These are phyloP conservation scores for Periconia digitata DNA, from an alignment of 2,329 filamentous ascomycete genomes.

Conservation along the genomic window DNA sequence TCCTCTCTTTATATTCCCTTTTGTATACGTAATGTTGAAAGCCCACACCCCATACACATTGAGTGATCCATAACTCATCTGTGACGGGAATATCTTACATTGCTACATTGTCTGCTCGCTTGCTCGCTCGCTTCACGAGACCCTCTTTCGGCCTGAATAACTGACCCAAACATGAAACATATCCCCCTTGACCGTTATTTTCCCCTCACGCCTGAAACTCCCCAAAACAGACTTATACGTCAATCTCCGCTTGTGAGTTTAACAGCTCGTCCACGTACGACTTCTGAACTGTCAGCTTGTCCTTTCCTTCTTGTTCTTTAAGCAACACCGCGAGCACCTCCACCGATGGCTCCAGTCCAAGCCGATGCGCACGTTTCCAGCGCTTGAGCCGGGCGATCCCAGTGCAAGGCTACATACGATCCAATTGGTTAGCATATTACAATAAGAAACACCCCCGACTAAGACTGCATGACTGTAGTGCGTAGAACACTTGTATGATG, in stretches of 20 bases:
- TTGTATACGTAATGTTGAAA: no score
- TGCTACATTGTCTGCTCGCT: no score
- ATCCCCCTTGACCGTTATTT: no score
- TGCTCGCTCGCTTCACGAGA: no score
- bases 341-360: slow-evolving; percentile 85
- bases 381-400: slow-evolving; percentile 79
- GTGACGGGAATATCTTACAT: no score
- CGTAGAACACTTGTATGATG: not conserved
- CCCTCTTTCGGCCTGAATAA: no score
- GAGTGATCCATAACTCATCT: no score
- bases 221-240: slow-evolving; percentile 21
- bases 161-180: no score
- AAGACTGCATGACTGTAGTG: no score
- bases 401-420: slow-evolving; percentile 72
- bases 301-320: slow-evolving; percentile 62
- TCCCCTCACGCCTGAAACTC: not conserved
- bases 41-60: no score
- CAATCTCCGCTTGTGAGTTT: slow-evolving; percentile 49
- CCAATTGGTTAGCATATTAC: not conserved
- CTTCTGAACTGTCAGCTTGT: slow-evolving; percentile 58
- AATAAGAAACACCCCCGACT: no score
- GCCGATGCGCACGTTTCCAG: slow-evolving; percentile 80
- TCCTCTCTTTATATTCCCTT: no score
- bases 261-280: slow-evolving; percentile 74
- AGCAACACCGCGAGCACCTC: slow-evolving; percentile 86